Conservation (phyloP, 2,329 filamentous ascomycete species). For the Samsoniella hepiali region DNA sequence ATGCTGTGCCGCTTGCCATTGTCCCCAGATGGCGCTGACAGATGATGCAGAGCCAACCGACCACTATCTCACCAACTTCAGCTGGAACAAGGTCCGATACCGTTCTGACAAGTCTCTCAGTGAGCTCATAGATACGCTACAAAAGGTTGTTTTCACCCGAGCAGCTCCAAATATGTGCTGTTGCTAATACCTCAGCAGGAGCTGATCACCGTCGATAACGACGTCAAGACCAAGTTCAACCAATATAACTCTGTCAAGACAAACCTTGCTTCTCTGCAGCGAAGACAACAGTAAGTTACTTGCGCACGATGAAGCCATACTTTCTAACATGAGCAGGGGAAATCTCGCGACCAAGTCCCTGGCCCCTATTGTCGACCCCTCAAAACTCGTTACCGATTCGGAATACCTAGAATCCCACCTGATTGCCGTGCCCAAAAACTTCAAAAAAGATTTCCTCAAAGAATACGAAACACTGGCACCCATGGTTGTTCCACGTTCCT, state of each 20-base stretch:
- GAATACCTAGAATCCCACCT: slow-evolving; percentile 97
- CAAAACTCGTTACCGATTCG: slow-evolving; percentile 78
- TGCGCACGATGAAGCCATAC: too few relatives aligned
- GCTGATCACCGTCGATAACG: slow-evolving; percentile 86
- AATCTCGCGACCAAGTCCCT: slow-evolving; percentile 94
- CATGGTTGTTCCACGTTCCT: slow-evolving; percentile 92
- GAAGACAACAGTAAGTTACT: slow-evolving; percentile 73
- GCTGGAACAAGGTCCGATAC: slow-evolving; percentile 98
- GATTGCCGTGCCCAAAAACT: slow-evolving; percentile 76
- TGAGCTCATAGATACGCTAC: slow-evolving; percentile 81
- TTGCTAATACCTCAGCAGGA: slow-evolving; percentile 53
- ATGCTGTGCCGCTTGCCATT: slow-evolving; percentile 35
- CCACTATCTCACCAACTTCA: slow-evolving; percentile 82
- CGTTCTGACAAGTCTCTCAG: slow-evolving; percentile 84
- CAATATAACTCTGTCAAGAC: slow-evolving; percentile 93
- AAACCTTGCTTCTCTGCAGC: slow-evolving; percentile 74
- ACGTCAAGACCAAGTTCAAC: slow-evolving; percentile 89
- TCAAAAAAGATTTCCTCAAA: slow-evolving; percentile 83
- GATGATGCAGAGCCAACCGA: slow-evolving; percentile 79
- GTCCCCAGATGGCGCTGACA: slow-evolving; percentile 15
- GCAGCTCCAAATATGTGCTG: slow-evolving; percentile 8
- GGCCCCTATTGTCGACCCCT: slow-evolving; percentile 79
- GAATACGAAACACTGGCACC: slow-evolving; percentile 83
- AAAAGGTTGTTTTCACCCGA: slow-evolving; percentile 61
- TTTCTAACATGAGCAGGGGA: slow-evolving; percentile 52